phyloP scores from a whole-genome alignment of 148 eudicot species.

The Rhododendron simsii region DNA sequence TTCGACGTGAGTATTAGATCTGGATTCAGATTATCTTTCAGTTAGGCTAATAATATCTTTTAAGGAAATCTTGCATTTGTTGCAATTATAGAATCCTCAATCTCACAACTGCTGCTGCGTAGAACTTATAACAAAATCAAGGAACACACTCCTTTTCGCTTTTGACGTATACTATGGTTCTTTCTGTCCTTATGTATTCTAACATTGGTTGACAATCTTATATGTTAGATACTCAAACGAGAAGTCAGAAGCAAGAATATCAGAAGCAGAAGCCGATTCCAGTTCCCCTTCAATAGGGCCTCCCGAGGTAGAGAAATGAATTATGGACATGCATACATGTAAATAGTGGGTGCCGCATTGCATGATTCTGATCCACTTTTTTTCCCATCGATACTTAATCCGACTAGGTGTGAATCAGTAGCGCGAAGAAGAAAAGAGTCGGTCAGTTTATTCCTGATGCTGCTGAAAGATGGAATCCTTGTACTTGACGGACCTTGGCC shows the following conservation, averaged over 20 bases:
- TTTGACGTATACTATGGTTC: background rate
- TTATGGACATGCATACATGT: background rate
- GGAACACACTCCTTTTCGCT: background rate
- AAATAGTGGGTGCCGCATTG: background rate
- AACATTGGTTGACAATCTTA: slow-evolving; percentile 1
- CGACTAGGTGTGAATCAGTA: background rate
- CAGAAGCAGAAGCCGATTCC: slow-evolving; percentile 45
- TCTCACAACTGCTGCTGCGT: background rate
- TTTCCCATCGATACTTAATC: background rate
- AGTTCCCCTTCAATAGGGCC: slow-evolving; percentile 27
- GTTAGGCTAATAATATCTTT: background rate
- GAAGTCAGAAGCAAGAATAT: slow-evolving; percentile 86
- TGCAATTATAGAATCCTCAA: background rate
- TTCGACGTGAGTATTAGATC: slow-evolving; percentile 63
- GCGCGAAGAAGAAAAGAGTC: background rate
- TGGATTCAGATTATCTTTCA: background rate
- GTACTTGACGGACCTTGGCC: background rate
- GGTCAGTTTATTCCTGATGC: background rate
- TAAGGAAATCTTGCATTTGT: background rate
- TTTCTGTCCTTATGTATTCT: background rate
- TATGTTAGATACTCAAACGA: slow-evolving; percentile 73
- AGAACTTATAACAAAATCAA: background rate
- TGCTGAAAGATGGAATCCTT: slow-evolving; percentile 2
- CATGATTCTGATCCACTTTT: background rate
- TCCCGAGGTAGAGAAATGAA: slow-evolving; percentile 40